Base-by-base conservation (phyloP, 2,329 filamentous ascomycete genomes). In the Colletotrichum caudatum region DNA sequence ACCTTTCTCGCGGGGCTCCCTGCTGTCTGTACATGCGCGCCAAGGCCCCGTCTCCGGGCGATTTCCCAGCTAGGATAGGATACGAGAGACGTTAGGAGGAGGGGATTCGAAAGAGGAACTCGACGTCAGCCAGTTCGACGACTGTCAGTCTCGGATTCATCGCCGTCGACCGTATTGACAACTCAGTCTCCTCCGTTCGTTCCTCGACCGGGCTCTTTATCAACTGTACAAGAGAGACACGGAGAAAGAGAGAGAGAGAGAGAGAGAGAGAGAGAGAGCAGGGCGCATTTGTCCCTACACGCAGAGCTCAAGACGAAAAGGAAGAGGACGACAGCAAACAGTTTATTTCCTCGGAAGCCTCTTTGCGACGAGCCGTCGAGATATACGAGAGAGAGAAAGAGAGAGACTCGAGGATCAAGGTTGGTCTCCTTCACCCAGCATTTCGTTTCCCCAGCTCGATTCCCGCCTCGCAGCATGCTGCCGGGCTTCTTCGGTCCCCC, bases 1-100 rank as follows among this genome's bases (percentile, higher is more conserved):
- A 75, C 76, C 70, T 71, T 76, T 76, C 78, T 74, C 75, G 77
- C 76, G 75, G 75, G 29, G 77, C 76, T 74, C 73, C 75, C 77
- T 79, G 75, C 73, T 79, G 73, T 79, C 74, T 79, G 73, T 79
- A 77, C 74, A 80, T 83, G 80, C 79, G 78, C 78, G 81, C 80
- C 81, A 83, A 83, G 82, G 69, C 39, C 8, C 39, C 39, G 23
- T 6, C 39, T 33, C 7, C 39, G 35, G 53, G 35, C 44, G 79
- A 77, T 78, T 75, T 77, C 72, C 73, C 77, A 76, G 64, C 76
- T 72, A n/a, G 39, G 14, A 78, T 72, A n/a, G 39, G 14, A 78
- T 74, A 62, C 54, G 12, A 74, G 75, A 76, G 60, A 75, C 70
- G 74, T 58, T 7, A 29, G 26, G 39, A 74, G 58, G 74, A 74